Percentiles rank a stretch among this genome's conserved stretches.
Evolutionary conservation across 2,329 filamentous ascomycete genomes (phyloP).

Genomic region (Fusarium equiseti): DNA sequence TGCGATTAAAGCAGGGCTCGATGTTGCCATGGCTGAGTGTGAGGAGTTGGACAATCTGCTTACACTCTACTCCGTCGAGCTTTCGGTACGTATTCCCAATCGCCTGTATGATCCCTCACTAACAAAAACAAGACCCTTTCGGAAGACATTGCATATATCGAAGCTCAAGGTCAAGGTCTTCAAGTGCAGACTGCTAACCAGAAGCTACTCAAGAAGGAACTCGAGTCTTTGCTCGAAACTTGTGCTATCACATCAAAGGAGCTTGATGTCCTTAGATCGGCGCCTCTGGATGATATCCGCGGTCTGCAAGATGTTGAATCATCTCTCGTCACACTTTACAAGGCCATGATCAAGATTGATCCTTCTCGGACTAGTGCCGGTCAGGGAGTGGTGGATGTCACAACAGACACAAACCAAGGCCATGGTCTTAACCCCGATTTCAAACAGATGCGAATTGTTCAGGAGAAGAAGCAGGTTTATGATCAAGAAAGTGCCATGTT

Average conservation of each 20-base stretch:
- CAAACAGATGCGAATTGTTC: constrained; percentile 91
- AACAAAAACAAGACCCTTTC: constrained; percentile 77
- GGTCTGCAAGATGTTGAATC: constrained; percentile 83
- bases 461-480: constrained; percentile 94
- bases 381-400: constrained; percentile 61
- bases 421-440: constrained; percentile 76
- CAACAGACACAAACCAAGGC: constrained; percentile 57
- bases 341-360: constrained; percentile 93
- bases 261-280: constrained; percentile 78
- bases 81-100: constrained; percentile 73
- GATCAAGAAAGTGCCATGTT: constrained; percentile 80
- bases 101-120: constrained; percentile 5
- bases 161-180: constrained; percentile 95
- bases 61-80: constrained; percentile 93
- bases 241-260: constrained; percentile 85
- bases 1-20: constrained; percentile 86
- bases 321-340: constrained; percentile 85
- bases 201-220: constrained; percentile 89
- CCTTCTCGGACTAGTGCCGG: constrained; percentile 74
- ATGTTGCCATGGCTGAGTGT: constrained; percentile 92
- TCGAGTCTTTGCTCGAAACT: constrained; percentile 88
- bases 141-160: constrained; percentile 96
- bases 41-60: constrained; percentile 95
- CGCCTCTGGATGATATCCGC: constrained; percentile 76
- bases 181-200: constrained; percentile 98